A percentile compares a stretch with the other conserved stretches of the same genome.
phyloP scores from a whole-genome alignment of 441 rosid species.

The Eugenia klotzschiana region DNA sequence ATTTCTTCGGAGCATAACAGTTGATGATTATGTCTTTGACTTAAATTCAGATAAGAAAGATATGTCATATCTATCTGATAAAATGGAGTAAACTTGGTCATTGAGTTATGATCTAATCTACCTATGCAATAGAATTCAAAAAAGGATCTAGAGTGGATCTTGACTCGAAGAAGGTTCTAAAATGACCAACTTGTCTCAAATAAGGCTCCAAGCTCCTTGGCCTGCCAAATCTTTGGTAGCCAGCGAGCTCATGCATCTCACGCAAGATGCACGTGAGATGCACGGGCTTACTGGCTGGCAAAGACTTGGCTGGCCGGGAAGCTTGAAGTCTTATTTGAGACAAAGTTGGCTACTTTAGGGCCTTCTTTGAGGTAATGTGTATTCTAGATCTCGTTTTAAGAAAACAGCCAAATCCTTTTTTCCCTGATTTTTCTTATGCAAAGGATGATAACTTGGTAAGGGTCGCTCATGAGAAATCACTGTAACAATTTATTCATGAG shows the following conservation, averaged over 20 bases:
- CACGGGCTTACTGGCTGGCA: neutral
- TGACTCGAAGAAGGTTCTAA: neutral
- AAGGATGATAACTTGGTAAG: neutral
- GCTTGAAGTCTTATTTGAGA: too few species aligned
- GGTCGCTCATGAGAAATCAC: neutral
- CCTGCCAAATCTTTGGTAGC: neutral
- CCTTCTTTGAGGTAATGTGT: too few species aligned
- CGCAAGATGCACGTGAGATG: neutral
- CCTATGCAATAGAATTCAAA: neutral
- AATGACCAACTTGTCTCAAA: neutral
- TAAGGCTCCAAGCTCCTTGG: neutral
- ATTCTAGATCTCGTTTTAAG: too few species aligned
- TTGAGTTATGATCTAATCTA: neutral
- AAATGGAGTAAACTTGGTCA: neutral
- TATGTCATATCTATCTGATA: neutral
- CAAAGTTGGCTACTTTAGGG: too few species aligned
- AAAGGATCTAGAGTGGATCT: neutral
- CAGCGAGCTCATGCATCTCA: accelerated
- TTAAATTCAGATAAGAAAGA: neutral
- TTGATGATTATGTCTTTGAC: neutral
- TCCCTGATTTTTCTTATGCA: neutral
- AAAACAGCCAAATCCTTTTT: neutral
- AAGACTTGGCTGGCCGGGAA: too few species aligned
- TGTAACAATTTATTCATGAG: neutral
- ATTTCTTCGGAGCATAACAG: neutral